phyloP scores from a whole-genome alignment of 148 eudicot genomes.

The Simmondsia chinensis region DNA sequence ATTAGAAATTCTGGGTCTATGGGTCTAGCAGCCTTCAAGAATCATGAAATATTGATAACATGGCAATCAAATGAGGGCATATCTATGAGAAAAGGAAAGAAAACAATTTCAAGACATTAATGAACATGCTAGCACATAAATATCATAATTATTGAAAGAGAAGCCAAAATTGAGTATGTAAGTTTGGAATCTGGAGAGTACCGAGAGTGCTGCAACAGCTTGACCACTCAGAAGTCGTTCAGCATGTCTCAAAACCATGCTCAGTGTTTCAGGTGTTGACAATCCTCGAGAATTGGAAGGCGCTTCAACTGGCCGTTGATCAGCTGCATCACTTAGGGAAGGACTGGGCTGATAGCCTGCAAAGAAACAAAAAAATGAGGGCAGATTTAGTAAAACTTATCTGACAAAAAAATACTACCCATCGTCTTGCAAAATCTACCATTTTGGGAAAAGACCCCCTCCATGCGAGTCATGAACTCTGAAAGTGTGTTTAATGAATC shows the following conservation, averaged over 20 bases:
- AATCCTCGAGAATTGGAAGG: conserved; percentile 52
- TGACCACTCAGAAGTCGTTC: conserved; percentile 62
- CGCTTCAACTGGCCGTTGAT: conserved; percentile 30
- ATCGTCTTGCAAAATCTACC: conserved; percentile 27
- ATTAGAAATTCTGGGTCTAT: no score
- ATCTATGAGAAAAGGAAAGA: background rate
- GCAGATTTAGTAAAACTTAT: background rate
- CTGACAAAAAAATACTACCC: background rate
- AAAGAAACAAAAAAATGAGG: background rate
- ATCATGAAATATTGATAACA: no score
- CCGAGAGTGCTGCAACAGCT: conserved; percentile 60
- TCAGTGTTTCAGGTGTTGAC: conserved; percentile 66
- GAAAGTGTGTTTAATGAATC: conserved; percentile 77
- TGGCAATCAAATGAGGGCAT: no score
- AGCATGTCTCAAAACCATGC: conserved; percentile 52
- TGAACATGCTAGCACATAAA: background rate
- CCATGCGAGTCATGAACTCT: conserved; percentile 87
- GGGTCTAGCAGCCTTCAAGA: no score
- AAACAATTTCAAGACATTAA: background rate
- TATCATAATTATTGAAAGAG: background rate
- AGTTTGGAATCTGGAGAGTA: conserved; percentile 21
- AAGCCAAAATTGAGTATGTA: background rate
- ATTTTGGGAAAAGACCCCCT: conserved; percentile 57
- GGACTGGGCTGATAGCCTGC: conserved; percentile 47
- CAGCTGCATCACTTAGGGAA: conserved; percentile 24